Evolutionary conservation across 108 stramenopile species (phyloP).

Genomic region (Conticribra guillardii): DNA sequence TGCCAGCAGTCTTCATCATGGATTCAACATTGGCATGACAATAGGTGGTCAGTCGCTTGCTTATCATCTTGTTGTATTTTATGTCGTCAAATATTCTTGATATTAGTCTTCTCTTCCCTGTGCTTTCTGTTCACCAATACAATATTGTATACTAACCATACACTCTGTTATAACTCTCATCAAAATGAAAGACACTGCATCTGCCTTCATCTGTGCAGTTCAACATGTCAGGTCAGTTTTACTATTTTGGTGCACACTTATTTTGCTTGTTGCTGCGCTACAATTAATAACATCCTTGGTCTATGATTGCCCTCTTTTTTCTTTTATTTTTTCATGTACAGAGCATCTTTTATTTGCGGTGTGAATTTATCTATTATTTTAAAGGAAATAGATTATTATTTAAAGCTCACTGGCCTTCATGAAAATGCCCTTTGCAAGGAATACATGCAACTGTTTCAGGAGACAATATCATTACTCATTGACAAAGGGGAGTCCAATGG

Average conservation of each 20-base stretch:
- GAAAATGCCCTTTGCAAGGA: neutral
- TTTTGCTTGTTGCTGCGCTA: no score
- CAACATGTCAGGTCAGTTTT: neutral
- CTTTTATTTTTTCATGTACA: no score
- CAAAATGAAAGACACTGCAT: neutral
- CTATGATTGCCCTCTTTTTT: no score
- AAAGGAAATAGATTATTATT: neutral
- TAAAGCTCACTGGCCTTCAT: neutral
- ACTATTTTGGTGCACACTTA: no score
- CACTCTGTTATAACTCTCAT: no score
- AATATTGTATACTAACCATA: no score
- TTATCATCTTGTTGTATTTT: no score
- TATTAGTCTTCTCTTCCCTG: no score
- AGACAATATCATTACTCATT: slow-evolving; percentile 3
- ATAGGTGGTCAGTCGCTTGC: neutral
- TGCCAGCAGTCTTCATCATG: neutral
- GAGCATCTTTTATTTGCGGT: neutral
- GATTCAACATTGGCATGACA: neutral
- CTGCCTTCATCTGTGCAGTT: neutral
- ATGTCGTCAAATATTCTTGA: no score
- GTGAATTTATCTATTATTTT: neutral
- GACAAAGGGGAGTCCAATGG: neutral
- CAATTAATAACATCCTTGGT: no score
- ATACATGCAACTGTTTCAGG: neutral
- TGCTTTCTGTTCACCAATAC: no score